Evolutionary conservation across 1,139 yeast species (phyloP).

Genomic region (Scheffersomyces stambukii): DNA sequence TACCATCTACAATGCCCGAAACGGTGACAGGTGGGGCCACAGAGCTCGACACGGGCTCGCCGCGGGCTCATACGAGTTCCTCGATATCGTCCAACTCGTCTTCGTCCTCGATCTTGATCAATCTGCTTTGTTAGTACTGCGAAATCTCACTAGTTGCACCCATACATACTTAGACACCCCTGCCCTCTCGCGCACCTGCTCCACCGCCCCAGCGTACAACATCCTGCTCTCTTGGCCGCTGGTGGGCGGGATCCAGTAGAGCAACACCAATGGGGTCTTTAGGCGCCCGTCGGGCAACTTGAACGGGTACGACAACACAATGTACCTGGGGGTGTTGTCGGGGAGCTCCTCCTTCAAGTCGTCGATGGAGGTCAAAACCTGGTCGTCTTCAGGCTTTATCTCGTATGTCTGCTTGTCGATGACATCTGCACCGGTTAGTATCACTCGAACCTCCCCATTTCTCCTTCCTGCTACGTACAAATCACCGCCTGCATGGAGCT

Average conservation of each 20-base stretch:
- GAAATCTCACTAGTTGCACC: background rate
- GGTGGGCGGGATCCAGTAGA: conserved; percentile 86
- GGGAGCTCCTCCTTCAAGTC: conserved; percentile 75
- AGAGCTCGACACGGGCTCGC: too few relatives aligned
- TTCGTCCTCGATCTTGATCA: conserved; percentile 55
- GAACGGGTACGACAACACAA: conserved; percentile 75
- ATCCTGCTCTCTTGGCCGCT: conserved; percentile 73
- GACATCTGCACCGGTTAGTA: conserved; percentile 27
- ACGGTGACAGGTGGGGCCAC: too few relatives aligned
- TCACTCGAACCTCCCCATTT: background rate
- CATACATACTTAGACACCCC: conserved; percentile 61
- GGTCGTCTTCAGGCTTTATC: conserved; percentile 45
- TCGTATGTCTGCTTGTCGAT: conserved; percentile 58
- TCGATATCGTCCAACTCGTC: conserved; percentile 57
- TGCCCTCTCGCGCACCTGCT: conserved; percentile 69
- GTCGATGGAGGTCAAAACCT: conserved; percentile 44
- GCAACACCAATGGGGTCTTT: conserved; percentile 67
- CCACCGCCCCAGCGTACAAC: conserved; percentile 90
- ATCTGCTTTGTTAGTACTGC: conserved; percentile 31
- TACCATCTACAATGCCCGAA: too few relatives aligned
- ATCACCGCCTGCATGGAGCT: conserved; percentile 61
- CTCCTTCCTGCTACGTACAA: conserved; percentile 30
- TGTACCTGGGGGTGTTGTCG: conserved; percentile 73
- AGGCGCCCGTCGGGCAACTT: conserved; percentile 67
- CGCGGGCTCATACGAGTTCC: conserved; percentile 17